phyloP scores from a whole-genome alignment of 108 stramenopile genomes.

The Skeletonema menzelii region DNA sequence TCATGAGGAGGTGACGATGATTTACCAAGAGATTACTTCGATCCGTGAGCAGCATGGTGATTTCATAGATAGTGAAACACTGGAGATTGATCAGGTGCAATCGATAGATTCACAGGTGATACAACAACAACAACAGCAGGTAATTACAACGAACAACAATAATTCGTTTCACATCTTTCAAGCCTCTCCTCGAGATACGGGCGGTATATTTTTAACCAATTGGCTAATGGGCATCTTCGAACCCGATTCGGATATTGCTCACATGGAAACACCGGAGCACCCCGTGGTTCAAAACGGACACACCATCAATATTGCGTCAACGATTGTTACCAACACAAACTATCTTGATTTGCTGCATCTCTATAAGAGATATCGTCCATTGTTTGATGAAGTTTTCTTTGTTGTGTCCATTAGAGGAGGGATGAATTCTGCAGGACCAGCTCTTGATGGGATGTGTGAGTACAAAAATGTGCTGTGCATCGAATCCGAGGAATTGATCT shows the following conservation, averaged over 20 bases:
- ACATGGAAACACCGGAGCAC: slow-evolving; percentile 20
- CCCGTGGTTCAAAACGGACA: slow-evolving; percentile 23
- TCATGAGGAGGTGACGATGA: slow-evolving; percentile 33
- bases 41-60: no score
- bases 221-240: slow-evolving; percentile 46
- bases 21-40: slow-evolving; percentile 1
- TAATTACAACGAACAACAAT: no score
- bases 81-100: background rate
- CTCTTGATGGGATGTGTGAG: slow-evolving; percentile 15
- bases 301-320: slow-evolving; percentile 14
- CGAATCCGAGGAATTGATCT: slow-evolving; percentile 34
- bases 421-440: background rate
- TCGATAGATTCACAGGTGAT: background rate
- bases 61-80: no score
- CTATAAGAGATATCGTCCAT: slow-evolving; percentile 31
- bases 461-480: slow-evolving; percentile 48
- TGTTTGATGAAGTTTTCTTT: slow-evolving; percentile 42
- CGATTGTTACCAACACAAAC: slow-evolving; percentile 33
- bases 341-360: slow-evolving; percentile 26
- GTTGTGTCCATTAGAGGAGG: slow-evolving; percentile 19
- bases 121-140: no score
- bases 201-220: slow-evolving; percentile 23
- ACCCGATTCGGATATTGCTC: slow-evolving; percentile 22
- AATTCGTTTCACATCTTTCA: slow-evolving; percentile 48
- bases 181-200: slow-evolving; percentile 30